Percentiles rank a stretch among this genome's conserved stretches.
Evolutionary conservation across 331 rosid species (phyloP).

Genomic region (Prunus yedoensis): DNA sequence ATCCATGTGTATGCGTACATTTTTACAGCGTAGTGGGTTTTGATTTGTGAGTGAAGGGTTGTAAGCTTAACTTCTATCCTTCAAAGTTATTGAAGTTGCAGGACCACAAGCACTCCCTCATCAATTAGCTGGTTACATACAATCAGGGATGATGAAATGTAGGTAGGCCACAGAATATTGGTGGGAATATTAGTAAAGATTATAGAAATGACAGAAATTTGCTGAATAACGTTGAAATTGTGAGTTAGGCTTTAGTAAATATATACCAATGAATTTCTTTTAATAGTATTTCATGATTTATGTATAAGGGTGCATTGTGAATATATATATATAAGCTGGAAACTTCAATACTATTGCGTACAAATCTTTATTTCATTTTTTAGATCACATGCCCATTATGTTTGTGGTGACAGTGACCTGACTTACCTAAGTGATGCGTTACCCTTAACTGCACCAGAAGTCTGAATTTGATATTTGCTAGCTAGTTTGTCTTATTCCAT

Average conservation of each 20-base stretch:
- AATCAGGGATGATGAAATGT: neutral
- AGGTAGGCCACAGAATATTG: neutral
- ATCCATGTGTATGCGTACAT: neutral
- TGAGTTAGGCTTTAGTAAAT: neutral
- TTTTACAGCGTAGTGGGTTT: neutral
- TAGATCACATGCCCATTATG: neutral
- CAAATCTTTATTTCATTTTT: neutral
- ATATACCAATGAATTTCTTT: neutral
- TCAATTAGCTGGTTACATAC: neutral
- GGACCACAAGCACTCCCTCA: neutral
- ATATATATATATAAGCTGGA: neutral
- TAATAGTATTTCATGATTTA: neutral
- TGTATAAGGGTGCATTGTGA: neutral
- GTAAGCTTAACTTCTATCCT: neutral
- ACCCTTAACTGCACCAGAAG: neutral
- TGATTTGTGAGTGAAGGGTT: conserved; percentile 1
- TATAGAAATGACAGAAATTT: neutral
- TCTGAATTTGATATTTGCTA: conserved; percentile 3
- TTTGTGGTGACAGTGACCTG: neutral
- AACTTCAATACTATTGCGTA: neutral
- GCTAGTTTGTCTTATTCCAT: conserved; percentile 30
- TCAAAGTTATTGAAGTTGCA: neutral
- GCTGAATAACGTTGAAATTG: neutral
- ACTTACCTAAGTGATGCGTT: neutral
- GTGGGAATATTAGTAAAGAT: neutral